A percentile compares a stretch with the other conserved stretches of the same genome.
phyloP scores from a whole-genome alignment of 257 asterid genomes.

The Ocimum tenuiflorum region DNA sequence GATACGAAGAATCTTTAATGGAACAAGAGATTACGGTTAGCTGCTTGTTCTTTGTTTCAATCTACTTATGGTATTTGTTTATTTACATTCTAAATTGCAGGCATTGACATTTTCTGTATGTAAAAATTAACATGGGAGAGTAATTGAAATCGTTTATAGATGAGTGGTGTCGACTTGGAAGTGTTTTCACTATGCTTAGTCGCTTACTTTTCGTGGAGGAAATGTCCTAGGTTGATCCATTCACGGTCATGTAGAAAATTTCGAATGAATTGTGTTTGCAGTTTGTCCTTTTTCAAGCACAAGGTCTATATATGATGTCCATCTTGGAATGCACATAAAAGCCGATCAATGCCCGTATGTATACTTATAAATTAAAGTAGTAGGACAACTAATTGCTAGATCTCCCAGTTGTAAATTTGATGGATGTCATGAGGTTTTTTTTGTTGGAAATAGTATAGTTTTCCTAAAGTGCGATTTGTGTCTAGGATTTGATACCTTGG shows the following conservation, averaged over 20 bases:
- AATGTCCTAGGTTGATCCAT: background rate
- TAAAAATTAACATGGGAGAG: background rate
- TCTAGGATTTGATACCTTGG: constrained; percentile 8
- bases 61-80: background rate
- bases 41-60: constrained; percentile 12
- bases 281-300: background rate
- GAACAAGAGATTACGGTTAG: constrained; percentile 82
- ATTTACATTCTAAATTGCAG: background rate
- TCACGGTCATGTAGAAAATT: background rate
- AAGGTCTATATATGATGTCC: background rate
- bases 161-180: background rate
- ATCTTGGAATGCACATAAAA: background rate
- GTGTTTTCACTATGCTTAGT: background rate
- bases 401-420: background rate
- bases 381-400: no score
- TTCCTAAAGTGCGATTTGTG: background rate
- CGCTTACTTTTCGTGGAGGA: background rate
- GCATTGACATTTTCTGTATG: background rate
- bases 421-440: background rate
- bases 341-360: no score
- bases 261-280: background rate
- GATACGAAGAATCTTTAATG: constrained; percentile 88
- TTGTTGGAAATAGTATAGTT: background rate
- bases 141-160: background rate
- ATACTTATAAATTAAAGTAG: no score